phyloP scores from a whole-genome alignment of 106 monocot species.

The Acorus calamus region DNA sequence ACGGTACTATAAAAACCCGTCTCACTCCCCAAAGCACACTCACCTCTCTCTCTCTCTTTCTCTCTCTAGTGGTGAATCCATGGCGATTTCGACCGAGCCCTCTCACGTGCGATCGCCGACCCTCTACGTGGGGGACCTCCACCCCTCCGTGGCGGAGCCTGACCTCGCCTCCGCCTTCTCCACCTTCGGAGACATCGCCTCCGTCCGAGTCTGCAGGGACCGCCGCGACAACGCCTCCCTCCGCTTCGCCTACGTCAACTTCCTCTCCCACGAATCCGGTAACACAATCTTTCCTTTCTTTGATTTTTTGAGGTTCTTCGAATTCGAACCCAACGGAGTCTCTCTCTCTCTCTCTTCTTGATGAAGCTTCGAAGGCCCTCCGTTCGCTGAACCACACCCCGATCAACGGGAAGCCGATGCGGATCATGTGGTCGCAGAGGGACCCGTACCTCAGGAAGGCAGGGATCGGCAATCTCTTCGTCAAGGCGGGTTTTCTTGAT shows the following conservation, averaged over 20 bases:
- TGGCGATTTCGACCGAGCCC: not conserved
- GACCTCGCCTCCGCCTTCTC: slow-evolving; percentile 11
- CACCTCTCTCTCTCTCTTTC: not conserved
- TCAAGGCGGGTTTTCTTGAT: slow-evolving; percentile 30
- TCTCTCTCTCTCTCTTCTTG: not conserved
- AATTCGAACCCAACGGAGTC: not conserved
- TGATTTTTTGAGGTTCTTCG: not conserved
- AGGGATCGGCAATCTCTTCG: slow-evolving; percentile 53
- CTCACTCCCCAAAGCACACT: not conserved
- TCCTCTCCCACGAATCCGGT: slow-evolving; percentile 15
- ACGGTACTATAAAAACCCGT: not conserved
- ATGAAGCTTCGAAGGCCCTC: slow-evolving; percentile 32
- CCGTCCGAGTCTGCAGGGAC: slow-evolving; percentile 24
- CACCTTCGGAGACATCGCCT: slow-evolving; percentile 7
- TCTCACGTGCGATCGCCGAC: not conserved
- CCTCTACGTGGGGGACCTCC: slow-evolving; percentile 43
- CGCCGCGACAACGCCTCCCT: slow-evolving; percentile 15
- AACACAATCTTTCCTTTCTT: not conserved
- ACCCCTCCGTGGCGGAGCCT: slow-evolving; percentile 17
- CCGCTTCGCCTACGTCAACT: slow-evolving; percentile 44
- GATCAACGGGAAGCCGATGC: slow-evolving; percentile 44
- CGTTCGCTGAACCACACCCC: slow-evolving; percentile 29
- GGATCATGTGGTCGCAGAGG: slow-evolving; percentile 56
- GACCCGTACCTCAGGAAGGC: slow-evolving; percentile 26
- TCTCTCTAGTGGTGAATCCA: not conserved